Base-by-base conservation (phyloP, 352 stramenopile genomes). In the Thalassiosira hispida region DNA sequence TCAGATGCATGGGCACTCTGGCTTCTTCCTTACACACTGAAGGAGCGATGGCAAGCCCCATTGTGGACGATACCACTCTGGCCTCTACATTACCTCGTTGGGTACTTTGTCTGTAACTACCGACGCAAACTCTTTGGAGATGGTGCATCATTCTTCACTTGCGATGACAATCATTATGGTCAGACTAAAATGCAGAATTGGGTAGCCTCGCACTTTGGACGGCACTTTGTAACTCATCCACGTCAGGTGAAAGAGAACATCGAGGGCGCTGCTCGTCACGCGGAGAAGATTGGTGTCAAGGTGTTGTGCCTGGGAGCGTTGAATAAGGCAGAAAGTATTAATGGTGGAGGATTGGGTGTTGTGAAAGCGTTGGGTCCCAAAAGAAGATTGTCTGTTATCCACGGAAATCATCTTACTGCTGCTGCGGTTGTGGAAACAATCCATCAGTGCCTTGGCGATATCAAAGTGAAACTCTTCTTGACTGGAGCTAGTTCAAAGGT, bases 271-370 rank as follows among this genome's bases (percentile, higher is more conserved):
- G 80, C 80, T 12, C 62, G 76, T 31, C 76, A 87, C 67, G 80
- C 80, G 8, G 77, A 87, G 25, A 59, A 66, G 25, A 64, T 70
- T 57, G 80, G 76, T 20, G 71, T 87, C 0, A 81, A 82, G 47
- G 80, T 87, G n/a, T 47, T 87, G 3, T 85, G 79, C 42, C 65
- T 89, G 9, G 83, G 79, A 14, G 83, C 83, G 59, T 75, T 89
- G 47, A 89, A 89, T 51, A 89, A 89, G 55, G 79, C 83, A 16
- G 83, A 89, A 65, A 87, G 79, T 40, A 86, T 89, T 27, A 89
- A 89, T 69, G 79, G 68, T 16, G 83, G 83, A 69, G 83, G 83
- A n/a, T 35, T 73, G 14, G 78, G 70, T 33, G 65, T 89, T 53
- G 75, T 76, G 16, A 75, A 80, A 61, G 52, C 59, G 27, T 70